phyloP scores from a whole-genome alignment of 805 yeast genomes.

The Blastobotrys parvus region DNA sequence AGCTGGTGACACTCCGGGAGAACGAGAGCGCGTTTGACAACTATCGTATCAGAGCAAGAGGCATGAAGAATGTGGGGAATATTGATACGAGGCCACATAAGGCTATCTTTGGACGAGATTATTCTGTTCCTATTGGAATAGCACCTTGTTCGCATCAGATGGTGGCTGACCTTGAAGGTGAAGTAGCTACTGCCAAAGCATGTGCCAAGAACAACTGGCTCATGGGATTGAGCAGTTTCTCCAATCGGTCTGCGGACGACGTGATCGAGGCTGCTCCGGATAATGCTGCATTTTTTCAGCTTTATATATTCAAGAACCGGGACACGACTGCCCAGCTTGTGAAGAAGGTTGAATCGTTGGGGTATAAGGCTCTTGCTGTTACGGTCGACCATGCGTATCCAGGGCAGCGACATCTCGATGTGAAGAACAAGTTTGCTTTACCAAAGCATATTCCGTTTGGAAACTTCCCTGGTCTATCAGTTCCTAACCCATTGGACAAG shows the following conservation, averaged over 20 bases:
- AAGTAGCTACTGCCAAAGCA: conserved; percentile 27
- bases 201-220: conserved; percentile 24
- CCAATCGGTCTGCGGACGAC: conserved; percentile 22
- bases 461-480: conserved; percentile 19
- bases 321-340: conserved; percentile 21
- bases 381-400: conserved; percentile 50
- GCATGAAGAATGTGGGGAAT: conserved; percentile 22
- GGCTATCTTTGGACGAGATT: conserved; percentile 21
- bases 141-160: conserved; percentile 30
- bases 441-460: conserved; percentile 21
- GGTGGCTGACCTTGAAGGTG: conserved; percentile 28
- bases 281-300: conserved; percentile 21
- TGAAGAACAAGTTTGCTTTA: conserved; percentile 11
- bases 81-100: conserved; percentile 17
- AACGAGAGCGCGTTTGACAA: conserved; percentile 20
- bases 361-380: conserved; percentile 38
- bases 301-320: conserved; percentile 25
- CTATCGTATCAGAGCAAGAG: conserved; percentile 25
- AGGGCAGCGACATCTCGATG: conserved; percentile 45
- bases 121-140: conserved; percentile 26
- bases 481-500: conserved; percentile 9
- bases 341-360: conserved; percentile 23
- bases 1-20: conserved; percentile 22
- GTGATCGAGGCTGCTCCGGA: conserved; percentile 22
- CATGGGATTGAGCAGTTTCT: conserved; percentile 23